A percentile compares a stretch with the other conserved stretches of the same genome.
Conservation (phyloP, 805 yeast species). For the Starmerella bombi region DNA sequence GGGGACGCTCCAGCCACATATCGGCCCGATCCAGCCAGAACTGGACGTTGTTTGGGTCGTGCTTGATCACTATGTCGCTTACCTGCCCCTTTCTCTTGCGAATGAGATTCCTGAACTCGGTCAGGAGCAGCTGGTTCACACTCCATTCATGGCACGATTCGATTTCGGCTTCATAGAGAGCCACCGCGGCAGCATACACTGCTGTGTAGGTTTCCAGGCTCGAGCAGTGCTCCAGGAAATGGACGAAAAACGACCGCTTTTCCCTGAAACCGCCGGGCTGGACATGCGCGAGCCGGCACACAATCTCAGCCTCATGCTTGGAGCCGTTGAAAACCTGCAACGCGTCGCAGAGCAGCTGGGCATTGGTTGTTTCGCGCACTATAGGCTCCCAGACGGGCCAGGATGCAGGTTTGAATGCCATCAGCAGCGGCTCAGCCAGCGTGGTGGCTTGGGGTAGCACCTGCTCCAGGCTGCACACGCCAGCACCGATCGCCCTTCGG, state of each 20-base stretch:
- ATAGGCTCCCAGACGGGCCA: slow-evolving; percentile 8
- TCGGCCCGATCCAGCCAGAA: slow-evolving; percentile 57
- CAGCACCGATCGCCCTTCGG: background rate
- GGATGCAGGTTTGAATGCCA: background rate
- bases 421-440: background rate
- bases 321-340: background rate
- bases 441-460: background rate
- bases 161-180: slow-evolving; percentile 11
- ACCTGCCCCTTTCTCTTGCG: slow-evolving; percentile 43
- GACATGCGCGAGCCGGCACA: background rate
- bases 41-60: slow-evolving; percentile 45
- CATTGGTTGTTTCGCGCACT: background rate
- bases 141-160: slow-evolving; percentile 45
- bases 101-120: slow-evolving; percentile 29
- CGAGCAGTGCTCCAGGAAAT: slow-evolving; percentile 1
- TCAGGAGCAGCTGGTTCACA: slow-evolving; percentile 45
- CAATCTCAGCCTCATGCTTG: background rate
- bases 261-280: background rate
- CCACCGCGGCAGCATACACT: slow-evolving; percentile 26
- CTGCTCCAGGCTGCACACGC: background rate
- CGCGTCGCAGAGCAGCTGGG: background rate
- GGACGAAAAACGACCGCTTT: slow-evolving; percentile 2
- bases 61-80: slow-evolving; percentile 55
- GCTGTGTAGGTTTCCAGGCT: slow-evolving; percentile 9
- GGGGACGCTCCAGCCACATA: slow-evolving; percentile 30